Conservation (phyloP, 2,329 filamentous ascomycete genomes). For the Monosporascus cannonballus region DNA sequence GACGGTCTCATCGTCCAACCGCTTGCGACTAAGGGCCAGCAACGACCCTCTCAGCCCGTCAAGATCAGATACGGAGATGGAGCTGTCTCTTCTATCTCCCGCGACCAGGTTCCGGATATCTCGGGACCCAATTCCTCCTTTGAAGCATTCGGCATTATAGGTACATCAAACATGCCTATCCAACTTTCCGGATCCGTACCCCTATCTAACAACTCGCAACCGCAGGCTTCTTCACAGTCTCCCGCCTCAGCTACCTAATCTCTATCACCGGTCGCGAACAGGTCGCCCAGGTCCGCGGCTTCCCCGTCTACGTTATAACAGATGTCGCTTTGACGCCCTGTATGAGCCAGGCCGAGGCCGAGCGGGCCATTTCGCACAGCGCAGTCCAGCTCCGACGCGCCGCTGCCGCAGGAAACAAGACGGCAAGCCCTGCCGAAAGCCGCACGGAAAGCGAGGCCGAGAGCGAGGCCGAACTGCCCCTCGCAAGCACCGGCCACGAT, state of each 20-base stretch:
- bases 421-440: not conserved
- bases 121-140: conserved; percentile 44
- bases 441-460: conserved; percentile 28
- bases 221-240: conserved; percentile 76
- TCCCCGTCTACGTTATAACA: conserved; percentile 78
- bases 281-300: conserved; percentile 79
- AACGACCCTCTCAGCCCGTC: conserved; percentile 47
- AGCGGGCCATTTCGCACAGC: conserved; percentile 62
- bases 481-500: conserved; percentile 26
- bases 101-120: conserved; percentile 40
- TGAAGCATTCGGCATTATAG: conserved; percentile 55
- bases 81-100: conserved; percentile 36
- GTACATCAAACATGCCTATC: conserved; percentile 28
- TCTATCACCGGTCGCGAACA: conserved; percentile 82
- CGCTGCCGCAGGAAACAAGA: conserved; percentile 25
- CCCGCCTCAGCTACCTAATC: conserved; percentile 75
- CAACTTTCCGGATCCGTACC: not conserved
- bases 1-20: conserved; percentile 82
- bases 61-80: conserved; percentile 64
- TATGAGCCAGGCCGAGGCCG: conserved; percentile 67
- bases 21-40: conserved; percentile 50
- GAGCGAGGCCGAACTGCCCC: conserved; percentile 42
- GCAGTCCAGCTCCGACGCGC: conserved; percentile 33
- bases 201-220: conserved; percentile 6
- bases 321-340: conserved; percentile 89